Conservation (phyloP, 257 asterid species). For the Solanum rostratum region DNA sequence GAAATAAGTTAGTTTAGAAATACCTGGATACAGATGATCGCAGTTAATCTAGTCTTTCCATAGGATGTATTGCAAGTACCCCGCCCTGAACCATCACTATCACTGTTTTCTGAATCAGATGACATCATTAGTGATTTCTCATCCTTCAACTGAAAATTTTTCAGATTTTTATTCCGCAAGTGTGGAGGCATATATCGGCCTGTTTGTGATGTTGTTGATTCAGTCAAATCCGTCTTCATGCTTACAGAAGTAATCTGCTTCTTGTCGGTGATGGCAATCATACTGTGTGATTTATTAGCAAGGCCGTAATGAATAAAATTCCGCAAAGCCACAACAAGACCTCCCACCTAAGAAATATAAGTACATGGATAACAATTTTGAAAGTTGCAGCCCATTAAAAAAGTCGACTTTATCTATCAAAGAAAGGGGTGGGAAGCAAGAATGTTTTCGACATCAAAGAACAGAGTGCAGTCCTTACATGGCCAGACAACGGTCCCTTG, state of each 20-base stretch:
- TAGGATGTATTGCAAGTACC: slow-evolving; percentile 29
- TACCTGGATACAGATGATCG: slow-evolving; percentile 84
- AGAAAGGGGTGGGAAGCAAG: not conserved
- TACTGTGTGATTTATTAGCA: slow-evolving; percentile 28
- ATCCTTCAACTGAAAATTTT: slow-evolving; percentile 21
- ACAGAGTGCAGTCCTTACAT: slow-evolving; percentile 39
- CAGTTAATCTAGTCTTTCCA: slow-evolving; percentile 70
- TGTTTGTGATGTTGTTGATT: slow-evolving; percentile 29
- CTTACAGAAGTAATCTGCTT: slow-evolving; percentile 24
- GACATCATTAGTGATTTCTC: slow-evolving; percentile 31
- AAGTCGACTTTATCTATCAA: not conserved
- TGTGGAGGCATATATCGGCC: slow-evolving; percentile 83
- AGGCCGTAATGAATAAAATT: slow-evolving; percentile 70
- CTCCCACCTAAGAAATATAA: slow-evolving; percentile 50
- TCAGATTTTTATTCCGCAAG: slow-evolving; percentile 48
- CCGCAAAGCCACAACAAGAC: slow-evolving; percentile 70
- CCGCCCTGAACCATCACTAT: slow-evolving; percentile 55
- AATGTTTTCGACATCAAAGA: not conserved
- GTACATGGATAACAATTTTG: not conserved
- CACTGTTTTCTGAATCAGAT: slow-evolving; percentile 93
- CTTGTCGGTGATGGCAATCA: slow-evolving; percentile 24
- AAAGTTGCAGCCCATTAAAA: not conserved
- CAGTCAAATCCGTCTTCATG: slow-evolving; percentile 19
- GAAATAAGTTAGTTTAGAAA: slow-evolving; percentile 17
- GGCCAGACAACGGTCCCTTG: slow-evolving; percentile 63